Conservation (phyloP, 2,329 filamentous ascomycete species). For the Calonectria naviculata region DNA sequence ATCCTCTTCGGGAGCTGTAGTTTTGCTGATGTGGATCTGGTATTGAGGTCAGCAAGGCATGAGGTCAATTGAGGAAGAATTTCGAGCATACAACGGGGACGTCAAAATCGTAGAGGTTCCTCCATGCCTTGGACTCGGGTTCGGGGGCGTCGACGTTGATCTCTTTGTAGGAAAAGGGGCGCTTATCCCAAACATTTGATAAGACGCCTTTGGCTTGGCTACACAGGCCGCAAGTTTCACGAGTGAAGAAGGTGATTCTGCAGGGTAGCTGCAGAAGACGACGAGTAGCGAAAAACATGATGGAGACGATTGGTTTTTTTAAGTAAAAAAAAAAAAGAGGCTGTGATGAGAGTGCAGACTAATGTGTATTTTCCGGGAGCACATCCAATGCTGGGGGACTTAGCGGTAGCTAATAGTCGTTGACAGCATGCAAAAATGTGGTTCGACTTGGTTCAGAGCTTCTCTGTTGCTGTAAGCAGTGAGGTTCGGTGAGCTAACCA, state of each 20-base stretch:
- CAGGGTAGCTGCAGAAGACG: conserved; percentile 62
- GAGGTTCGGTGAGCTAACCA: conserved; percentile 10
- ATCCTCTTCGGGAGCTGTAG: conserved; percentile 59
- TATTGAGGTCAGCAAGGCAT: background rate
- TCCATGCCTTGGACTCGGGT: conserved; percentile 72
- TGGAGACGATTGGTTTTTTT: conserved; percentile 11
- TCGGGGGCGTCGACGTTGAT: conserved; percentile 80
- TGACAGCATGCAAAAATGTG: conserved; percentile 2
- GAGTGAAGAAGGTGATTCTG: conserved; percentile 81
- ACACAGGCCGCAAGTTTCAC: conserved; percentile 78
- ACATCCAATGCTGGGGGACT: background rate
- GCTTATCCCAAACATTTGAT: conserved; percentile 72
- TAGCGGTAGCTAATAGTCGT: background rate
- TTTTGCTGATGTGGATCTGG: conserved; percentile 74
- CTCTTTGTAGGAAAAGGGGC: conserved; percentile 76
- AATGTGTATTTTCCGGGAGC: background rate
- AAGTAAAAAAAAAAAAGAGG: background rate
- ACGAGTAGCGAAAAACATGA: conserved; percentile 63
- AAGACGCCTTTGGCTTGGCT: conserved; percentile 75
- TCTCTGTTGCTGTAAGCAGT: background rate
- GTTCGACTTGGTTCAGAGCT: conserved; percentile 18
- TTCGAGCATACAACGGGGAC: conserved; percentile 75
- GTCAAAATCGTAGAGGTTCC: conserved; percentile 82
- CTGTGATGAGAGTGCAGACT: background rate
- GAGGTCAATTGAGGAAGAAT: background rate